A percentile compares a stretch with the other conserved stretches of the same genome.
These are phyloP conservation scores for Monosporascus ibericus DNA, from an alignment of 2,329 filamentous ascomycete genomes.

Conservation along the genomic window DNA sequence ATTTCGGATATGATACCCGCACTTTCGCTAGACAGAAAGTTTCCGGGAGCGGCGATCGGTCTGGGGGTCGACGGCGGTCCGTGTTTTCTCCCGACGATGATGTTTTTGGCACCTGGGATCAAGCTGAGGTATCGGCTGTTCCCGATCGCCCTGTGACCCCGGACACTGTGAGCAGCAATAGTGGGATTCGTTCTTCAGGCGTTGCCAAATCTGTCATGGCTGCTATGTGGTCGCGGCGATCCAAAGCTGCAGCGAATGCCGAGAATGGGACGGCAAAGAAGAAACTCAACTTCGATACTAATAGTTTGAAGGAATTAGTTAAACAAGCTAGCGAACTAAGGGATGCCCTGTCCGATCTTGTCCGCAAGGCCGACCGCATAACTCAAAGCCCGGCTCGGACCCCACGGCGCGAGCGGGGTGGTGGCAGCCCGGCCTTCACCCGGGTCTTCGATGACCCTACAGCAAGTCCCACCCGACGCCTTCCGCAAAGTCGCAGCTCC, in stretches of 20 bases:
- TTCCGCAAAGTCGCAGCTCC: conserved; percentile 47
- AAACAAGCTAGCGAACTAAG: conserved; percentile 55
- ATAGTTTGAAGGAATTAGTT: conserved; percentile 61
- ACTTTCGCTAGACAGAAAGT: conserved; percentile 39
- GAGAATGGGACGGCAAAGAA: conserved; percentile 31
- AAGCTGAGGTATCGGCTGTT: conserved; percentile 31
- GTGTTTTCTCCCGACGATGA: conserved; percentile 62
- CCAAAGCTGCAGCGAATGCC: conserved; percentile 32
- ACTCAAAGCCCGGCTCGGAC: conserved; percentile 50
- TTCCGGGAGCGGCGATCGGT: conserved; percentile 48
- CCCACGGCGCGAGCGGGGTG: conserved; percentile 39
- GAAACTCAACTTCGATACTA: conserved; percentile 62
- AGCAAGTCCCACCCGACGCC: conserved; percentile 46
- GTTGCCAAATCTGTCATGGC: conserved; percentile 58
- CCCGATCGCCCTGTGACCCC: conserved; percentile 34
- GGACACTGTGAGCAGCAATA: conserved; percentile 27
- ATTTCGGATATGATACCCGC: conserved; percentile 32
- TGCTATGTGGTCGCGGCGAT: conserved; percentile 52
- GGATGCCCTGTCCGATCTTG: conserved; percentile 52
- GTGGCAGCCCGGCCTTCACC: conserved; percentile 62
- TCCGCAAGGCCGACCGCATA: conserved; percentile 53
- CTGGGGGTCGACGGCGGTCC: conserved; percentile 48
- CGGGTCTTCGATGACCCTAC: conserved; percentile 59
- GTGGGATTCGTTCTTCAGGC: conserved; percentile 35
- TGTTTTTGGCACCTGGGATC: conserved; percentile 52